phyloP scores from a whole-genome alignment of 352 stramenopile species.

The Phytophthora sansomeana region DNA sequence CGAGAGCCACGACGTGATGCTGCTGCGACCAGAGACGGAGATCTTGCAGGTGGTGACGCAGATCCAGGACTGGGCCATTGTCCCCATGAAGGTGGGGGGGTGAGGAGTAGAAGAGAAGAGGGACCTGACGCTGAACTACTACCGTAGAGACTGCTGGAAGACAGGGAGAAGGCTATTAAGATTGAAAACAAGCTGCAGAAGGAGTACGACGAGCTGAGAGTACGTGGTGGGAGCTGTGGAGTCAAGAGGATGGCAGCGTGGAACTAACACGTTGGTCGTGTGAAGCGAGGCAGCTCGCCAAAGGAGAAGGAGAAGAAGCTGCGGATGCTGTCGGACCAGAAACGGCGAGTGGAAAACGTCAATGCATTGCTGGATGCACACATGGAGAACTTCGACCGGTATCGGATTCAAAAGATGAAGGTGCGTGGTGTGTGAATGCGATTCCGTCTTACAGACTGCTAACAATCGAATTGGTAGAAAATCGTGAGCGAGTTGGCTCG shows the following conservation, averaged over 20 bases:
- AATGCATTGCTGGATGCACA: constrained; percentile 79
- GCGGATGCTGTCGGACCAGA: constrained; percentile 84
- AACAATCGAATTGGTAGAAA: constrained; percentile 47
- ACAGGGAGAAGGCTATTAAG: constrained; percentile 85
- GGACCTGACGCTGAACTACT: background rate
- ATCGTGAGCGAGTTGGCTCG: constrained; percentile 75
- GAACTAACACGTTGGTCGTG: background rate
- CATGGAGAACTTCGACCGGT: constrained; percentile 78
- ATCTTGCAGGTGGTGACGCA: constrained; percentile 76
- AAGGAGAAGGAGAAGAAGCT: constrained; percentile 87
- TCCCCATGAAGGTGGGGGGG: constrained; percentile 74
- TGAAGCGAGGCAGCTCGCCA: constrained; percentile 49
- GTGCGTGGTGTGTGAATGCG: constrained; percentile 25
- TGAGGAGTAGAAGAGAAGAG: background rate
- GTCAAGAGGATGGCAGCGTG: background rate
- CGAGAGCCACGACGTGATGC: constrained; percentile 83
- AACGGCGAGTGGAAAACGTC: constrained; percentile 85
- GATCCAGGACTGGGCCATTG: constrained; percentile 85
- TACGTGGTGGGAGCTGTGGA: constrained; percentile 23
- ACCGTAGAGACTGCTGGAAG: constrained; percentile 71
- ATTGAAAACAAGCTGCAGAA: constrained; percentile 80
- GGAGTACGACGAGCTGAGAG: constrained; percentile 74
- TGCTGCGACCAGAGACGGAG: constrained; percentile 71
- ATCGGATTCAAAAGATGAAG: constrained; percentile 82
- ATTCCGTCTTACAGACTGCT: background rate